Base-by-base conservation (phyloP, 148 eudicot species). In the Heliamphora exappendiculata region DNA sequence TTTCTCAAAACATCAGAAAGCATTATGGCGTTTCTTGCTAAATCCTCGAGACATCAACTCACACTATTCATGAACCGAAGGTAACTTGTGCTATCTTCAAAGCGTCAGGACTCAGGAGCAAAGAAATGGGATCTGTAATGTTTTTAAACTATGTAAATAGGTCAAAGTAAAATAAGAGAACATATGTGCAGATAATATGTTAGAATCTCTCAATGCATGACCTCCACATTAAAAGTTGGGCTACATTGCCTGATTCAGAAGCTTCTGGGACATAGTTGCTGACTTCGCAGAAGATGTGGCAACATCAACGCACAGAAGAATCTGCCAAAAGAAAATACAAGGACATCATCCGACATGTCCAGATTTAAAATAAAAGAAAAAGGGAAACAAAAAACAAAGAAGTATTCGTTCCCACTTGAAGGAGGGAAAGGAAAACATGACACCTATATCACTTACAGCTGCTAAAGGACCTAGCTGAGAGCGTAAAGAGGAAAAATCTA, bases 221-320 rank as follows among this genome's bases (percentile, higher is more conserved):
- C 36, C 33, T 37, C 41, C 10, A 57, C 16, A 49, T 26, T 33
- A 22, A 75, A 70, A 70, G 78, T 77, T 71, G 47, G 71, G 70
- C 44, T 67, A 80, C 69, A 78, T 80, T 85, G 77, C 99, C 96
- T 95, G 97, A 84, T 88, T 88, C 68, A 92, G 81, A 74, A 95
- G 94, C 84, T 90, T 87, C 78, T 84, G 79, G 70, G 97, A 91
- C 84, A 91, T 76, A 69, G 69, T 78, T 72, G 78, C 76, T 54
- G 87, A 89, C 84, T 80, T 91, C 22, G 99, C 87, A 82, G 97
- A 95, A 74, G 94, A 81, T 74, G 93, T 81, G 75, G 99, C 97
- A 76, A 95, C 96, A 83, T 95, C 99, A 68, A 95, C 82, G 77
- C 99, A 95, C 26, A 95, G 86, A 81, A 95, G 93, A 78, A 89